Evolutionary conservation across 208 protist genomes (phyloP).

Genomic region (Naegleria lovaniensis): DNA sequence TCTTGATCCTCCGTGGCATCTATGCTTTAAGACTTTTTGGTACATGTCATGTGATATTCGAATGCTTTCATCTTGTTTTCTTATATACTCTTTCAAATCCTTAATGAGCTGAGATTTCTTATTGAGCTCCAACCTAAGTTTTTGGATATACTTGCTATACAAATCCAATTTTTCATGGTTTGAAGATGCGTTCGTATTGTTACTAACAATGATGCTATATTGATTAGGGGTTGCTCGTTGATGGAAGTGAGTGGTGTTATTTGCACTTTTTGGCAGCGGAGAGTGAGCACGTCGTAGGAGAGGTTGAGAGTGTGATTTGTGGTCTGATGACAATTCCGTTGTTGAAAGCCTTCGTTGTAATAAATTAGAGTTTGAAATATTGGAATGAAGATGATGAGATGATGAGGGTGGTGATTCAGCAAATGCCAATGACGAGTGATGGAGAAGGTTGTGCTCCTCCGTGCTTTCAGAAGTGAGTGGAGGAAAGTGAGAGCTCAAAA

Average conservation of each 20-base stretch:
- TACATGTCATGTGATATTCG: background rate
- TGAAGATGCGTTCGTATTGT: background rate
- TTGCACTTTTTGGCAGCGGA: background rate
- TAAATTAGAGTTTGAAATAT: too few species aligned
- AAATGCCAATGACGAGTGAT: too few species aligned
- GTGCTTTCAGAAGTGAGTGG: too few species aligned
- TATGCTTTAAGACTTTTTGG: background rate
- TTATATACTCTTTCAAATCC: background rate
- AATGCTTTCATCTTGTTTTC: background rate
- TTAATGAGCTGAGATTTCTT: background rate
- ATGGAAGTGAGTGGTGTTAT: background rate
- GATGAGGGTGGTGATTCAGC: too few species aligned
- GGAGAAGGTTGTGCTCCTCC: too few species aligned
- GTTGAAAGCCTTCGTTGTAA: background rate
- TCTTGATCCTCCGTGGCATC: background rate
- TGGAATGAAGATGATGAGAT: too few species aligned
- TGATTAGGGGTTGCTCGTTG: background rate
- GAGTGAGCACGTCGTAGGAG: background rate
- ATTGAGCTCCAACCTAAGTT: background rate
- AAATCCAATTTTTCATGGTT: background rate
- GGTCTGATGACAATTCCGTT: background rate
- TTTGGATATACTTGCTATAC: background rate
- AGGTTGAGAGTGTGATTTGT: background rate
- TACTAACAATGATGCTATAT: background rate
- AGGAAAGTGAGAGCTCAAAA: too few species aligned